Evolutionary conservation across 257 asterid genomes (phyloP), one percentile per base, ranked within the genome.

Genomic region (Anisodus acutangulus): DNA sequence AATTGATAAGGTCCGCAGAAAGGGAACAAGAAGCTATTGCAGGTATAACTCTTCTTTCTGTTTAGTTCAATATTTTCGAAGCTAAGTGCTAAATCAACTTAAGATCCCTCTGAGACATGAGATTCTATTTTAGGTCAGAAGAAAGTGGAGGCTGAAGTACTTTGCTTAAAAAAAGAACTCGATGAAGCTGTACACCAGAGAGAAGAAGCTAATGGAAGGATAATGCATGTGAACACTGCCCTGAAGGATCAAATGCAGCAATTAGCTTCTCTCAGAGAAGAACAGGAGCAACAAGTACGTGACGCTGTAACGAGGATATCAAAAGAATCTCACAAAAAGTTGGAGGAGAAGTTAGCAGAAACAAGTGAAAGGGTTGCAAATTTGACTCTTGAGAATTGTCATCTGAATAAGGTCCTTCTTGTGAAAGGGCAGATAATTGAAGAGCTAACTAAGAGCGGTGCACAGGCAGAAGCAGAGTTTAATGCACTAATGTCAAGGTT

Each of bases 211-310:
- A 88, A 92, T 71, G 97, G 93, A 82, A 85, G 93, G 80, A 79
- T 91, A 79, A 85, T 83, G 64, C 88, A 86, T 86, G 83, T 94
- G 22, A 94, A 94, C 82, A 84, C 91, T 6, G 97, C 97, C 2
- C 45, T 94, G 58, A 94, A 90, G 66, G 95, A 93, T 16, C 84
- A 90, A 66, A 94, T 92, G 98, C 90, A 87, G 87, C 91, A 92
- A 84, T 86, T 93, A 72, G 90, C 80, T 41, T 67, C 80, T n/a
- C 69, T 81, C 51, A 91, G 96, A n/a, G 85, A 86, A 4, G 92
- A 90, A 54, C 91, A 88, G 60, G 94, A 94, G 45, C 90, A 85
- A 83, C 87, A 88, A 39, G 81, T 92, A 57, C 91, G 59, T 0
- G 91, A 90, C 1, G 91, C 95, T 17, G 89, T 84, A 0, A 84